Base-by-base conservation (phyloP, 2,329 filamentous ascomycete species). In the Scleromitrula shiraiana region DNA sequence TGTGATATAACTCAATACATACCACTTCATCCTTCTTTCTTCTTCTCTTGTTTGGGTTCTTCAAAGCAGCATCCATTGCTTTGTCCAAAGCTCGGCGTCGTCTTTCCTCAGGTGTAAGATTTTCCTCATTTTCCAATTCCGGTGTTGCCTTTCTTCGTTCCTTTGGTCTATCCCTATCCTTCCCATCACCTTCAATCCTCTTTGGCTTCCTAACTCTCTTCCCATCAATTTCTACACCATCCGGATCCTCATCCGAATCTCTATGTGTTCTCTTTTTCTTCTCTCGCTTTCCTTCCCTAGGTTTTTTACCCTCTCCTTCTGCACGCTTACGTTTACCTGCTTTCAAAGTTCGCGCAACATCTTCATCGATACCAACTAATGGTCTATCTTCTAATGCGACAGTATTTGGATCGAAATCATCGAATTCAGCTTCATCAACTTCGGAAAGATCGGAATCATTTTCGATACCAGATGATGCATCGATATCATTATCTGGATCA, bases 21-120 rank as follows among this genome's bases (percentile, higher is more conserved):
- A 90, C 86, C 65, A 95, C 89, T 58, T 93, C 90, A 63, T 90
- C 86, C 73, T 88, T 88, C 73, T 88, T 91, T 54, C 78, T 78
- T 68, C 63, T 59, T 52, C 63, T 59, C 59, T 87, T 88, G 47
- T 73, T 76, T 9, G 85, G 82, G 58, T 86, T 87, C 71, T 94
- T 94, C 59, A 95, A 73, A 1, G 90, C 89, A 49, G 86, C 86
- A 65, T 95, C 88, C 70, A 97, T 88, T 48, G 87, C 85, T 56
- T 83, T 78, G 61, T 95, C 88, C 45, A 98, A 81, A 17, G 88
- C 90, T 57, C 87, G 77, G 59, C 85, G 82, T 58, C 90, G 80
- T 59, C 87, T 78, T 70, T 95, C 88, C 66, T 93, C 88, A 0
- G 89, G 88, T 17, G 85, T 84, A 58, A 97, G 68, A 53, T 83